A percentile compares a stretch with the other conserved stretches of the same genome.
Conservation (phyloP, 495 filamentous ascomycete genomes). For the Astrothelium macrocarpum region DNA sequence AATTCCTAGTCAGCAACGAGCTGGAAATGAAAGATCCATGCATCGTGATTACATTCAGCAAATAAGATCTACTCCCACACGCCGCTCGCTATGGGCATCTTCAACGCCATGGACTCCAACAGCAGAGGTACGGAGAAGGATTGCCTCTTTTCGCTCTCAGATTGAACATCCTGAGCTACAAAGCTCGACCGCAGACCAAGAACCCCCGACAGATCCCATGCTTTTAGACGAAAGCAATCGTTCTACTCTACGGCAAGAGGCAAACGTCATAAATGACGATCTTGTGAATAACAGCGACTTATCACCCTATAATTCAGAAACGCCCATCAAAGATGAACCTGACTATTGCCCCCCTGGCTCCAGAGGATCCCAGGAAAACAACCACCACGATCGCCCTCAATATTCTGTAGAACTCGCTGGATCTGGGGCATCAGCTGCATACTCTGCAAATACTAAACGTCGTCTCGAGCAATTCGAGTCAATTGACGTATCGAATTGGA, state of each 20-base stretch:
- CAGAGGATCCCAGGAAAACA: background rate
- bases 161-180: background rate
- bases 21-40: background rate
- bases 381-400: background rate
- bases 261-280: background rate
- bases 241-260: background rate
- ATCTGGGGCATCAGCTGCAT: background rate
- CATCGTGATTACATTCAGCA: background rate
- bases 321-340: conserved; percentile 1
- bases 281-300: background rate
- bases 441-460: background rate
- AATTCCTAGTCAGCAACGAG: background rate
- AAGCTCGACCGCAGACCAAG: too few species aligned
- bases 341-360: background rate
- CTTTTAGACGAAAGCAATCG: background rate
- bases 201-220: background rate
- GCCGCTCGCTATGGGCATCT: conserved; percentile 5
- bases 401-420: background rate
- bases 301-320: background rate
- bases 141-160: background rate
- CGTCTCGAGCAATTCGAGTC: background rate
- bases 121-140: background rate
- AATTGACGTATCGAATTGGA: background rate
- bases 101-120: conserved; percentile 3
- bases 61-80: background rate